A percentile compares a stretch with the other conserved stretches of the same genome.
Conservation (phyloP, 2,329 filamentous ascomycete species). For the Botrytis aclada region DNA sequence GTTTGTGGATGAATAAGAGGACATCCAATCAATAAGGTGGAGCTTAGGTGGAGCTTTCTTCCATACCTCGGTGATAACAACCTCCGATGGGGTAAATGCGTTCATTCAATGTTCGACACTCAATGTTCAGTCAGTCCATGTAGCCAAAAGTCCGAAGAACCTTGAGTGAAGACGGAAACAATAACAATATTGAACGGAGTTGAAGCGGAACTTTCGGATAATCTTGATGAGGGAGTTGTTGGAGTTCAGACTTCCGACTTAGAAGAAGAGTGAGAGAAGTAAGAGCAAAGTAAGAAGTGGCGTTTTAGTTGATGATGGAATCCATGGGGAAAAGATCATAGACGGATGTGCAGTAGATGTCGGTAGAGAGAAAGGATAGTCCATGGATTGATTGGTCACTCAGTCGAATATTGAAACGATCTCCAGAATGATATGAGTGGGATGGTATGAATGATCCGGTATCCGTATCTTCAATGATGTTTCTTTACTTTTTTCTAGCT, state of each 20-base stretch:
- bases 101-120: not conserved
- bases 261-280: not conserved
- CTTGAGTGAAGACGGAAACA: not conserved
- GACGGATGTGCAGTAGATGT: not conserved
- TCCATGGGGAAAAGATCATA: not conserved
- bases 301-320: not conserved
- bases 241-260: too few species aligned
- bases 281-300: not conserved
- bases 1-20: not conserved
- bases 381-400: not conserved
- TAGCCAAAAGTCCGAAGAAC: not conserved
- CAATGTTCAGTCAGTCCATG: not conserved
- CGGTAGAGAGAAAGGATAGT: not conserved
- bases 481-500: not conserved
- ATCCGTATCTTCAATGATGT: not conserved
- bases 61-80: constrained; percentile 17
- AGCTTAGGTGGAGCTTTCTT: not conserved
- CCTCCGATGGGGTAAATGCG: constrained; percentile 10
- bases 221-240: not conserved
- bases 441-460: not conserved
- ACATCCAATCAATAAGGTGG: not conserved
- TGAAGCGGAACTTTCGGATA: not conserved
- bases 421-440: not conserved
- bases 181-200: not conserved
- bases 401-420: not conserved